Base-by-base conservation (phyloP, 2,329 filamentous ascomycete genomes). In the Aureobasidium melanogenum region DNA sequence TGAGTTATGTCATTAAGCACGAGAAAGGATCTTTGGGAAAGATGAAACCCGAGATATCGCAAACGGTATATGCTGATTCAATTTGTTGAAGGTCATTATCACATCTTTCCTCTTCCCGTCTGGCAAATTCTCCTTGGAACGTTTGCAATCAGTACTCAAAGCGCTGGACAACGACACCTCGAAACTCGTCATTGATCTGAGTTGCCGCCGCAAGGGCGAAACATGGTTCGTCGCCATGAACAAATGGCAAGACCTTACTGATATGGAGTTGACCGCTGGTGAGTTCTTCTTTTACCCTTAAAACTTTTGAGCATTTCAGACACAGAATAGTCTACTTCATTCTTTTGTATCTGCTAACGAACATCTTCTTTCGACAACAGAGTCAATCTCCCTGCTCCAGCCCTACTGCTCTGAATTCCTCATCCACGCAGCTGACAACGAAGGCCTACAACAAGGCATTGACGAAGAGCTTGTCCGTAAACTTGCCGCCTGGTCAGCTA, bases 201-300 rank as follows among this genome's bases (percentile, higher is more conserved):
- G 91, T 75, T 99, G 94, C 72, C 85, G 94, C 56, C 82, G 86
- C 62, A 87, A 86, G 63, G 88, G 82, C 39, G 80, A 87, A 61
- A 87, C 79, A 41, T 99, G 94, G 94, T 91, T 89, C 69, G 94
- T 99, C n/a, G 93, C 94, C 60, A 99, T 96, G 88, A 90, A 99
- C 75, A 96, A 96, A 74, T 99, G 94, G 94, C 94, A 97, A 80
- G 96, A 91, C 1, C 87, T 97, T 61, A 97, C 94, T 1, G 90
- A 97, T 69, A 96, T 96, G 86, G 91, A 97, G 72, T 85, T 99
- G 66, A 93, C 87, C 65, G 80, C 89, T 80, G 89, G 93, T 92
- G 76, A 61, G 50, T 51, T 15, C 2, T 12, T 15, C 17, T 26
- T 7, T 22, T 44, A 7, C 17, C 41, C 22, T 17, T 39, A 2